Base-by-base conservation (phyloP, 2,329 filamentous ascomycete species). In the Huntiella abstrusa region DNA sequence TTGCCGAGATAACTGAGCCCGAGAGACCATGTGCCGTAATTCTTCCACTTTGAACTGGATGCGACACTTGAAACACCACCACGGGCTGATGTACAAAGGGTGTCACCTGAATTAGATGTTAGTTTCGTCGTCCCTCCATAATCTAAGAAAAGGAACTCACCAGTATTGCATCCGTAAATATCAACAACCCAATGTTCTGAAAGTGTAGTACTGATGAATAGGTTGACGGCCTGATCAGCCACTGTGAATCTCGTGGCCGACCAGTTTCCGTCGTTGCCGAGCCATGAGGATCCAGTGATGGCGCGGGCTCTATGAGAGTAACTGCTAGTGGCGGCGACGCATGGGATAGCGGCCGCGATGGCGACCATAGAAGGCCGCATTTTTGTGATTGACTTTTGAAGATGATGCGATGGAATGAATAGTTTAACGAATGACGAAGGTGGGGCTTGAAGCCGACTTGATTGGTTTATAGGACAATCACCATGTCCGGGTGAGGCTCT, bases 181-280 rank as follows among this genome's bases (percentile, higher is more conserved):
- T 76, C 67, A 35, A 85, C 64, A 3, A 75, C 69, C 79, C 80
- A 84, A 38, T 79, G 75, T 58, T 84, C 79, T 33, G 81, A 82
- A 37, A 77, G 67, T 10, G 71, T 69, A 4, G 80, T 85, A 55
- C 77, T 83, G 44, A 78, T 67, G 10, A 67, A 55, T 32, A 67
- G 58, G 52, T 63, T 58, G 49, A 66, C 55, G 7, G 62, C 47
- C 11, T 56, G 54, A 5, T 60, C 63, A 43, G 75, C 76, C 15
- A 71, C 66, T 54, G 63, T 70, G 50, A 86, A 64, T 10, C 65
- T 66, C 52, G 83, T 74, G 5, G 78, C 73, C 12, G 80, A 84
- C 82, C 82, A 87, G 51, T 69, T 69, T 7, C 80, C 80, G 56
- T 83, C 79, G 52, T 71, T 67, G 41, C 76, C 76, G 51, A 72